A percentile compares a stretch with the other conserved stretches of the same genome.
These are phyloP conservation scores for Lizonia empirigonia DNA, from an alignment of 2,329 filamentous ascomycete genomes.

Conservation along the genomic window DNA sequence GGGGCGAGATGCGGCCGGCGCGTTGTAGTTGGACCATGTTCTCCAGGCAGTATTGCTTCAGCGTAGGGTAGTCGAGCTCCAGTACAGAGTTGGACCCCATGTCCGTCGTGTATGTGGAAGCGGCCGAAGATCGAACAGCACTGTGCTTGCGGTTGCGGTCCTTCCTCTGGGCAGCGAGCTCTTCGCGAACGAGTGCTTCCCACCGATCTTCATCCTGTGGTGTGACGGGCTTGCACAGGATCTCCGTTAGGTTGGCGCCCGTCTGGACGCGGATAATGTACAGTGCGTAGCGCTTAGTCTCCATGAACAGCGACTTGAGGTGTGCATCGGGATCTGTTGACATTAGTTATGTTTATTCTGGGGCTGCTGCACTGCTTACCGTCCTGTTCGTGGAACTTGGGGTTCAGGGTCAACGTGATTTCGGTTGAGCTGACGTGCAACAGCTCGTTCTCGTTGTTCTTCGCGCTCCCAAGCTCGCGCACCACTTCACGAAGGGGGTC, in stretches of 20 bases:
- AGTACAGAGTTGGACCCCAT: conserved; percentile 63
- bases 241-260: conserved; percentile 89
- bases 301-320: conserved; percentile 92
- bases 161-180: conserved; percentile 61
- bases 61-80: conserved; percentile 89
- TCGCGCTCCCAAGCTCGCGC: conserved; percentile 91
- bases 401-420: conserved; percentile 87
- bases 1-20: conserved; percentile 78
- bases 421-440: conserved; percentile 83
- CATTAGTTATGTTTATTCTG: conserved; percentile 28
- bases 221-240: conserved; percentile 86
- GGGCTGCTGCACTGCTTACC: conserved; percentile 48
- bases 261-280: conserved; percentile 98
- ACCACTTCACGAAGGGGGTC: conserved; percentile 91
- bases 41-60: conserved; percentile 91
- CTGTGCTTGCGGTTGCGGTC: conserved; percentile 58
- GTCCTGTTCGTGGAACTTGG: conserved; percentile 86
- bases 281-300: conserved; percentile 94
- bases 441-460: conserved; percentile 95
- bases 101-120: conserved; percentile 72
- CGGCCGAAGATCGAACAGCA: conserved; percentile 77
- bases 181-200: conserved; percentile 79
- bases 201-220: conserved; percentile 90
- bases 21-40: conserved; percentile 91
- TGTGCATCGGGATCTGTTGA: conserved; percentile 82